Conservation (phyloP, 2,329 filamentous ascomycete genomes). For the Cryphonectria parasitica region DNA sequence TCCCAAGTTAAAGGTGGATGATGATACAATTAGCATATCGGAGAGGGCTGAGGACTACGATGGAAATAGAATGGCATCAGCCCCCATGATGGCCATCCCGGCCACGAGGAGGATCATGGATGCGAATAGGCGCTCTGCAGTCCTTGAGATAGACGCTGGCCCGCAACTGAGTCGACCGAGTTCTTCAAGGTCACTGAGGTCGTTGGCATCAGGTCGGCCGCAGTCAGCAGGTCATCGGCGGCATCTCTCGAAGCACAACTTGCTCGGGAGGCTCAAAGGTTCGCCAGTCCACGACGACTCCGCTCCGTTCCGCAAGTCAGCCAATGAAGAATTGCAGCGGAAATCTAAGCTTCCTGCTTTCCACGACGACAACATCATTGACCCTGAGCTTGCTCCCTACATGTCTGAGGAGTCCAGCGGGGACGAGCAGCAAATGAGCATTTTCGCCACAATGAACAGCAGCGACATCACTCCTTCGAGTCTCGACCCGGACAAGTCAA, state of each 20-base stretch:
- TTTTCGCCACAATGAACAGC: constrained; percentile 76
- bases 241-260: constrained; percentile 85
- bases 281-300: constrained; percentile 70
- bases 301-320: constrained; percentile 81
- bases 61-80: constrained; percentile 60
- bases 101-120: constrained; percentile 59
- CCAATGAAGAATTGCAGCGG: constrained; percentile 66
- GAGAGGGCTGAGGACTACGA: constrained; percentile 50
- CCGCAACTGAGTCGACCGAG: constrained; percentile 81
- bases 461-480: constrained; percentile 66
- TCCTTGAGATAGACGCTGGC: constrained; percentile 81
- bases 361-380: constrained; percentile 97
- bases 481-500: constrained; percentile 74
- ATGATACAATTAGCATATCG: constrained; percentile 45
- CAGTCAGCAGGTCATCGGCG: constrained; percentile 81
- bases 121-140: constrained; percentile 82
- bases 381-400: constrained; percentile 92
- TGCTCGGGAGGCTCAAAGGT: constrained; percentile 73
- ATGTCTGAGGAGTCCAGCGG: constrained; percentile 95
- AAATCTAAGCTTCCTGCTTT: constrained; percentile 82
- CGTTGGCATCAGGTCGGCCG: constrained; percentile 68
- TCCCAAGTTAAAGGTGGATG: constrained; percentile 39
- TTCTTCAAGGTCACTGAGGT: constrained; percentile 87
- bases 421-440: constrained; percentile 87
- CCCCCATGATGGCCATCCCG: constrained; percentile 73